A percentile compares a stretch with the other conserved stretches of the same genome.
Conservation (phyloP, 192 early-diverging fungal species). For the Dispira simplex region DNA sequence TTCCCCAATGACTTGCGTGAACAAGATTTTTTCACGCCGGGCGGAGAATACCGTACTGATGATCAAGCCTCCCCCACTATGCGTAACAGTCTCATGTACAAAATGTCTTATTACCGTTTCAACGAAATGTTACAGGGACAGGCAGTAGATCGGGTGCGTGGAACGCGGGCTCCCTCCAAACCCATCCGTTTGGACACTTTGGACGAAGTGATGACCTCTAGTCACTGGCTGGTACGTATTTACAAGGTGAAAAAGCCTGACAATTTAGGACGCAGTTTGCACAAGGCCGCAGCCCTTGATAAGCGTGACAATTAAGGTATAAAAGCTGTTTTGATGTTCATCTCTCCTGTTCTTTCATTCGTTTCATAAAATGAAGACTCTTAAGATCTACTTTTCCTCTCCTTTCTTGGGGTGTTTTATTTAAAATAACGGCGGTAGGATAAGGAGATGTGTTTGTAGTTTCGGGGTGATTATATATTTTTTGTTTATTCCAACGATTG, state of each 20-base stretch:
- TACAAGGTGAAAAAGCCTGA: conserved; percentile 97
- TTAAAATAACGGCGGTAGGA: too few relatives aligned
- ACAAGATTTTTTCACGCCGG: conserved; percentile 65
- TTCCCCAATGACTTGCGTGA: conserved; percentile 93
- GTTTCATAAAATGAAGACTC: too few relatives aligned
- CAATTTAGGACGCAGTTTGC: conserved; percentile 66
- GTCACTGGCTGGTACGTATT: conserved; percentile 98
- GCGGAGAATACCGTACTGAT: conserved; percentile 88
- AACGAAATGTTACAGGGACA: conserved; percentile 68
- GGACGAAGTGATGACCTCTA: conserved; percentile 88
- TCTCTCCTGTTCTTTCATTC: too few relatives aligned
- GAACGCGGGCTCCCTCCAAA: conserved; percentile 49
- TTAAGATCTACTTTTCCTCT: too few relatives aligned
- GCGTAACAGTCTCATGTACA: conserved; percentile 90
- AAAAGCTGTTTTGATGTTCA: too few relatives aligned
- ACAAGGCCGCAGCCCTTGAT: conserved; percentile 42
- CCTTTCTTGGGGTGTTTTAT: too few relatives aligned
- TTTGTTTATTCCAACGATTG: too few relatives aligned
- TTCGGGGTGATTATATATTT: too few relatives aligned
- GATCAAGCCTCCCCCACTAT: conserved; percentile 79
- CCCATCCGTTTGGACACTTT: conserved; percentile 69
- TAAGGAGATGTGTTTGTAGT: too few relatives aligned
- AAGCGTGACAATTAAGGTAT: neutral
- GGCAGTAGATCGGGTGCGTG: conserved; percentile 73
- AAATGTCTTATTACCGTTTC: conserved; percentile 95